Conservation (phyloP, 1,284 basidiomycete species). For the Boletus semigastroideus region DNA sequence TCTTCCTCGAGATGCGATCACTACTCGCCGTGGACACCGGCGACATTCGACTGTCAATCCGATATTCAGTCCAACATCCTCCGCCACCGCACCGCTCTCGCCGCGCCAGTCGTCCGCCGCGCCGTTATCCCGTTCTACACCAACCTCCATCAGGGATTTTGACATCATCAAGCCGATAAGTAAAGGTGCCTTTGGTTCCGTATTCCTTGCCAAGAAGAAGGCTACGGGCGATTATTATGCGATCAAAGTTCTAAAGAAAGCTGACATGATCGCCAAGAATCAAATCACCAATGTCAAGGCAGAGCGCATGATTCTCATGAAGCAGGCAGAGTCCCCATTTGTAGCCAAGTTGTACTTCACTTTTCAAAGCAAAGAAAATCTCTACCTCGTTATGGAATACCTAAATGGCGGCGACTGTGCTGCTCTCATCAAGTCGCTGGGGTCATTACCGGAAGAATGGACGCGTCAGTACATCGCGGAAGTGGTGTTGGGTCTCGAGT, state of each 20-base stretch:
- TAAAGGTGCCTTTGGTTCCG: slow-evolving; percentile 98
- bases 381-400: slow-evolving; percentile 99
- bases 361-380: slow-evolving; percentile 98
- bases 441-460: slow-evolving; percentile 94
- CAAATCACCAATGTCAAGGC: slow-evolving; percentile 99
- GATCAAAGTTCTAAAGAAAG: slow-evolving; percentile 99
- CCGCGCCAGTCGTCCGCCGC: slow-evolving; percentile 82
- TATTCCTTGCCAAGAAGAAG: slow-evolving; percentile 98
- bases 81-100: slow-evolving; percentile 69
- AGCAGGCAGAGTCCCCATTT: slow-evolving; percentile 98
- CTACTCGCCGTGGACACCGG: slow-evolving; percentile 58
- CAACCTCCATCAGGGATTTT: slow-evolving; percentile 97
- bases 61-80: slow-evolving; percentile 55
- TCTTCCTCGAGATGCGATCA: slow-evolving; percentile 53
- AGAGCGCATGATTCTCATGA: slow-evolving; percentile 99
- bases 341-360: slow-evolving; percentile 99
- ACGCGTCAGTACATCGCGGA: slow-evolving; percentile 95
- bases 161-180: slow-evolving; percentile 99
- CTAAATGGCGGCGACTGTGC: slow-evolving; percentile 97
- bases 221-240: slow-evolving; percentile 98
- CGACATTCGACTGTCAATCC: slow-evolving; percentile 74
- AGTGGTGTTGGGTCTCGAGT: slow-evolving; percentile 92
- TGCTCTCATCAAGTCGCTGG: slow-evolving; percentile 94
- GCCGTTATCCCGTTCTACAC: slow-evolving; percentile 75
- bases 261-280: slow-evolving; percentile 99